These are phyloP conservation scores for Bretziella fagacearum DNA, from an alignment of 2,329 filamentous ascomycete species.

Conservation along the genomic window DNA sequence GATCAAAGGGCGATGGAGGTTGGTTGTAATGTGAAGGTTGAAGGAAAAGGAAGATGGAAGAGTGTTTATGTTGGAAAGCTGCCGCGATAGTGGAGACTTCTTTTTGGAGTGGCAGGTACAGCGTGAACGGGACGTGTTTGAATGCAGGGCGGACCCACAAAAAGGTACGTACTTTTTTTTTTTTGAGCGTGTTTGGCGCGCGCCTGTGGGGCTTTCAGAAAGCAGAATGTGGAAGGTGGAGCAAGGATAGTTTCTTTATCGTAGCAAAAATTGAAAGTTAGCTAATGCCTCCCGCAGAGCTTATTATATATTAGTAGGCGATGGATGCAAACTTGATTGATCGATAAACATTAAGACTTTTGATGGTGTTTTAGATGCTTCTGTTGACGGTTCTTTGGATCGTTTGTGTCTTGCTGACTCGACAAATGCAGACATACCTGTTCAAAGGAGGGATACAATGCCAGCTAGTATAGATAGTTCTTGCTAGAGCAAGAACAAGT, in stretches of 20 bases:
- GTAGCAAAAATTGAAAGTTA: neutral
- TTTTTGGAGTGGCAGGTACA: slow-evolving; percentile 8
- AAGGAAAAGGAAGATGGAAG: slow-evolving; percentile 10
- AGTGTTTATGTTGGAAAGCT: slow-evolving; percentile 15
- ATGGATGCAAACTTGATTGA: neutral
- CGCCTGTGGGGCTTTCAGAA: slow-evolving; percentile 9
- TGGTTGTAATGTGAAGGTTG: slow-evolving; percentile 4
- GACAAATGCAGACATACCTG: neutral
- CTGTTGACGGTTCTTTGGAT: no score
- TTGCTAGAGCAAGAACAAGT: neutral
- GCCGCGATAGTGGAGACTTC: slow-evolving; percentile 15
- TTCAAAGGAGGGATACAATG: neutral
- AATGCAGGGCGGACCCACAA: slow-evolving; percentile 10
- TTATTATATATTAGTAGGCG: neutral
- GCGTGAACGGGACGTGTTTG: slow-evolving; percentile 12
- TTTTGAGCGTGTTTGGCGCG: slow-evolving; percentile 14
- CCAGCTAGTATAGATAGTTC: slow-evolving; percentile 1
- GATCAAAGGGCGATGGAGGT: slow-evolving; percentile 1
- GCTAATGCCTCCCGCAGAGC: neutral
- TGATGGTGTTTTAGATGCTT: no score
- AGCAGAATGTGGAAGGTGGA: neutral
- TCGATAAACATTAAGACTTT: no score
- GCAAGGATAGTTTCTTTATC: neutral
- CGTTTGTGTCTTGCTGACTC: no score
- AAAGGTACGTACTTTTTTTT: slow-evolving; percentile 20